Evolutionary conservation across 176 grass and related monocot species (phyloP).

Genomic region (Pontederia crassipes): DNA sequence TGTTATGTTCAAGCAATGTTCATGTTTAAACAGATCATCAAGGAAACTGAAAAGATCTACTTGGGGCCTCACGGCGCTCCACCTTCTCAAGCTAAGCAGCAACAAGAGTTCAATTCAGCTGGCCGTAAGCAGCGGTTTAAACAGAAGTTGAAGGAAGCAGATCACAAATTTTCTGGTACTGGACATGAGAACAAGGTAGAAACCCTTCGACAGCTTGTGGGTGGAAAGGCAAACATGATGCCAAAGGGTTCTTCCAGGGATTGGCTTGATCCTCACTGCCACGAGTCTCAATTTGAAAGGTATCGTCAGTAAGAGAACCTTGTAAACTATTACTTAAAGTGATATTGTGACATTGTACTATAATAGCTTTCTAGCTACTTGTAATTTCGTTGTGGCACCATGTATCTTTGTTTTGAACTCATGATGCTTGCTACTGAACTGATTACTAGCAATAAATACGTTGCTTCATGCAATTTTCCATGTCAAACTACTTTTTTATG

Average conservation of each 20-base stretch:
- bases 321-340: neutral
- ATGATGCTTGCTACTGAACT: neutral
- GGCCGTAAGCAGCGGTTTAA: constrained; percentile 36
- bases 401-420: neutral
- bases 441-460: neutral
- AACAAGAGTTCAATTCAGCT: constrained; percentile 31
- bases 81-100: constrained; percentile 59
- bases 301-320: constrained; percentile 23
- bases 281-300: constrained; percentile 73
- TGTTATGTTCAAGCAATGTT: neutral
- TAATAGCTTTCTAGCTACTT: neutral
- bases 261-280: constrained; percentile 38
- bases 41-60: constrained; percentile 70
- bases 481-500: neutral
- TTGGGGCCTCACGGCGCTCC: constrained; percentile 83
- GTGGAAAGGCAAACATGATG: constrained; percentile 28
- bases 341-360: neutral
- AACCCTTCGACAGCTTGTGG: constrained; percentile 44
- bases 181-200: constrained; percentile 40
- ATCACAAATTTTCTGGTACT: constrained; percentile 34
- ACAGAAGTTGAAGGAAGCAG: constrained; percentile 54
- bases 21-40: constrained; percentile 31
- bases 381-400: neutral
- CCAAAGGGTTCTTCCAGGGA: constrained; percentile 43
- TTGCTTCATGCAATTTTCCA: no score